Evolutionary conservation across 805 yeast species (phyloP).

Genomic region (Teunomyces aglyptinius): DNA sequence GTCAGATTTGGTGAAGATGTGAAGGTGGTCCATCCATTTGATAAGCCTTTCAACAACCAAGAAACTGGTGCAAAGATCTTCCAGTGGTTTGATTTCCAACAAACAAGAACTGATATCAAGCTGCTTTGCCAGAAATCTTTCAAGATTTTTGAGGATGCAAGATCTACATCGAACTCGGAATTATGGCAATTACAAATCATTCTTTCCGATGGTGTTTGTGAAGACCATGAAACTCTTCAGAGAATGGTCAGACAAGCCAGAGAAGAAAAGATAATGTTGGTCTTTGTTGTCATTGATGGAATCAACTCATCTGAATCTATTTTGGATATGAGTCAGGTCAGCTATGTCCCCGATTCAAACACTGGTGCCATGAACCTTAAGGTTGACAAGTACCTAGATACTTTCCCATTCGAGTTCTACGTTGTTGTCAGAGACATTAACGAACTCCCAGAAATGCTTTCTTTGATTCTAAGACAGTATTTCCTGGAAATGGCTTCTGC

Average conservation of each 20-base stretch:
- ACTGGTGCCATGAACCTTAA: conserved; percentile 69
- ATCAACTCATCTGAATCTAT: conserved; percentile 81
- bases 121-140: conserved; percentile 71
- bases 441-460: conserved; percentile 89
- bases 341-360: conserved; percentile 61
- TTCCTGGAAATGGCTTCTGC: conserved; percentile 58
- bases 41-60: conserved; percentile 68
- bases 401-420: conserved; percentile 95
- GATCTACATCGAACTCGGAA: conserved; percentile 48
- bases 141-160: conserved; percentile 64
- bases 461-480: conserved; percentile 87
- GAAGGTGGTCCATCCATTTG: conserved; percentile 85
- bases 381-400: conserved; percentile 82
- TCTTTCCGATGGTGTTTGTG: conserved; percentile 95
- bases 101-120: conserved; percentile 80
- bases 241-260: conserved; percentile 87
- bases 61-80: conserved; percentile 83
- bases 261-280: conserved; percentile 90
- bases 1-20: conserved; percentile 87
- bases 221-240: conserved; percentile 81
- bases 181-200: conserved; percentile 93
- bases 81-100: conserved; percentile 88
- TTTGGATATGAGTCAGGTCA: conserved; percentile 91
- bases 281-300: conserved; percentile 92
- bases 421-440: conserved; percentile 87